Evolutionary conservation across 2,329 filamentous ascomycete genomes (phyloP).

Genomic region (Penicillium janthinellum): DNA sequence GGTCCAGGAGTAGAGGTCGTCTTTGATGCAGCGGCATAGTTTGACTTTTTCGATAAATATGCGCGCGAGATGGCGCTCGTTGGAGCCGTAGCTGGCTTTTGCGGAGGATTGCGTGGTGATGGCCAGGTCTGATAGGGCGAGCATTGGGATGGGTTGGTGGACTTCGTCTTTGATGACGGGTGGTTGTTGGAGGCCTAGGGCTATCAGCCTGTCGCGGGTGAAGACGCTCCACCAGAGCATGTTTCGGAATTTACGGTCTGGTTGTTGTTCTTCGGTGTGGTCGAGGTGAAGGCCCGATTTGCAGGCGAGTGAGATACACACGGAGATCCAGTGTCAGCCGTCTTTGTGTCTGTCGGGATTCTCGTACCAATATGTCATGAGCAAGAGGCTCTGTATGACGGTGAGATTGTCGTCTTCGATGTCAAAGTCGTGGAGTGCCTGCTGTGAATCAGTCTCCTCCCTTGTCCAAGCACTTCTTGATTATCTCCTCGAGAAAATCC

Average conservation of each 20-base stretch:
- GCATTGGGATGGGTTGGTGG: slow-evolving; percentile 73
- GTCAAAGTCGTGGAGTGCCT: slow-evolving; percentile 76
- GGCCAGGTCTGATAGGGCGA: slow-evolving; percentile 61
- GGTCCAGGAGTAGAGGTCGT: slow-evolving; percentile 58
- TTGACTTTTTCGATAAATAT: slow-evolving; percentile 85
- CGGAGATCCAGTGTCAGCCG: slow-evolving; percentile 82
- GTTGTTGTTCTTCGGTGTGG: not conserved
- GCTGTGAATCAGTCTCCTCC: not conserved
- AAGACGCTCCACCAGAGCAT: slow-evolving; percentile 93
- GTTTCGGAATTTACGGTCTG: slow-evolving; percentile 64
- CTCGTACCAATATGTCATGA: slow-evolving; percentile 94
- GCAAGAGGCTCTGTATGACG: slow-evolving; percentile 76
- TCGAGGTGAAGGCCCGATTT: slow-evolving; percentile 9
- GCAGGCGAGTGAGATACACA: slow-evolving; percentile 11
- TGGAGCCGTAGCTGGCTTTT: not conserved
- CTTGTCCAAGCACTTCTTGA: not conserved
- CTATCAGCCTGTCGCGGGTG: slow-evolving; percentile 84
- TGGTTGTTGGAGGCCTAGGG: slow-evolving; percentile 81
- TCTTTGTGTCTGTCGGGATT: slow-evolving; percentile 90
- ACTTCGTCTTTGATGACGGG: slow-evolving; percentile 84
- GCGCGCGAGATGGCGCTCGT: slow-evolving; percentile 57
- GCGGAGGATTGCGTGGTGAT: not conserved
- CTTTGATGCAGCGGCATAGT: slow-evolving; percentile 77
- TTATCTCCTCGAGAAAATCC: slow-evolving; percentile 18
- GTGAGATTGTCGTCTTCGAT: slow-evolving; percentile 80